Base-by-base conservation (phyloP, 192 early-diverging fungal species). In the Helicostylum pulchrum region DNA sequence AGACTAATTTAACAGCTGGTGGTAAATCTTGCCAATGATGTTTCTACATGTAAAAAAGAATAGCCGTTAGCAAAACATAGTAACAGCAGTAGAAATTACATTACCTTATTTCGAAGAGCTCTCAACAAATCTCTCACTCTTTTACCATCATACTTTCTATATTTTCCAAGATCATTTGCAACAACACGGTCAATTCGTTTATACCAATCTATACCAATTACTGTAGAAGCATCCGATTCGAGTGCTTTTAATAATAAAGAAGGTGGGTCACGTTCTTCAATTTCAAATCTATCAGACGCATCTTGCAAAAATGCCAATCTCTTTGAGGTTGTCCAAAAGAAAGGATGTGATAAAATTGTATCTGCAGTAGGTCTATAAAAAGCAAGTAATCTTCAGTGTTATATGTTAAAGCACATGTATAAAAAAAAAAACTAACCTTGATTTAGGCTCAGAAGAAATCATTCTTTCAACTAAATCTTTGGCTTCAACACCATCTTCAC, bases 1-100 rank as follows among this genome's bases (percentile, higher is more conserved):
- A 76, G 1, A 88, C 77, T 44, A 83, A 77, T 64, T 92, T 86
- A 17, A 93, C 88, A 66, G 85, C 78, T 32, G 74, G 71, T 4
- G 92, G 86, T 62, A 97, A 77, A 72, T 98, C 96, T 71, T 95
- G 94, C 74, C 93, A 98, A 70, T 98, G 96, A 68, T 96, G 93
- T 88, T 97, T 97, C 90, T 92, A 70, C 30, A 17, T 3, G 42
- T 19, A 50, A 14, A 49, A 0, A 61, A 31, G 21, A 19, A 66
- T n/a, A 51, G 42, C 9, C 19, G 61, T 2, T 17, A 46, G 23
- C 17, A 26, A n/a, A n/a, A n/a, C n/a, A 21, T 32, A 47, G 17
- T 45, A 34, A 49, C 20, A 14, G 12, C n/a, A 5, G 14, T 46
- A 17, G 0, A 19, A 9, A 9, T 44, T 53, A 53, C 11, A 15